Conservation (phyloP, 768 basidiomycete species). For the Pleurotus platypus region DNA sequence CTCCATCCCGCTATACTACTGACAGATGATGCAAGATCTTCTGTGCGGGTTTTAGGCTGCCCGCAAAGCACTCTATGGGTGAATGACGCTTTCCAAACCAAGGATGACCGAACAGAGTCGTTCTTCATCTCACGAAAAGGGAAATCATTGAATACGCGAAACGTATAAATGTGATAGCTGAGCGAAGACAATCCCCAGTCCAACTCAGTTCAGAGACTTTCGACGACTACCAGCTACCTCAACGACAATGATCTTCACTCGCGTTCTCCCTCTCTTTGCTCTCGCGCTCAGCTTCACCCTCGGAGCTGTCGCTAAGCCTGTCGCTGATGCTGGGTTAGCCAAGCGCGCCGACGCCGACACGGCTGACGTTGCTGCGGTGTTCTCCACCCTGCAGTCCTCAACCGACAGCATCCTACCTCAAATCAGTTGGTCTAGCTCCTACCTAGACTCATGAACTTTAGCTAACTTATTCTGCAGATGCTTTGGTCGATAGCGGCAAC, state of each 20-base stretch:
- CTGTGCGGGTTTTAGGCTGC: background rate
- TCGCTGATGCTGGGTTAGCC: conserved; percentile 6
- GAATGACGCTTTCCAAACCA: background rate
- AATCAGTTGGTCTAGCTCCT: conserved; percentile 12
- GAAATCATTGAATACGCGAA: background rate
- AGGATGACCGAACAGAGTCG: background rate
- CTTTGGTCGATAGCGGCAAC: conserved; percentile 12
- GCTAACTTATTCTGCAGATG: conserved; percentile 1
- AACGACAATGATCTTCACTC: conserved; percentile 3
- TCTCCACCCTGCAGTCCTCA: conserved; percentile 16
- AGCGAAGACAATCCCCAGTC: background rate
- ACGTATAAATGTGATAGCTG: background rate
- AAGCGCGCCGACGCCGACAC: conserved; percentile 13
- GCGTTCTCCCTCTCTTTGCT: conserved; percentile 5
- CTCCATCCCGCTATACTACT: background rate
- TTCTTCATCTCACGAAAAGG: background rate
- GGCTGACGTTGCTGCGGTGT: conserved; percentile 15
- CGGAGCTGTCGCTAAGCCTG: conserved; percentile 9
- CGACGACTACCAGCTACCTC: background rate
- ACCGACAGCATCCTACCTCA: conserved; percentile 17
- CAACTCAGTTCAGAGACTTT: background rate
- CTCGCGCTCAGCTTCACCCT: conserved; percentile 9
- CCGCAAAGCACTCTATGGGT: background rate
- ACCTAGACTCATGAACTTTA: background rate
- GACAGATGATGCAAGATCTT: background rate